A percentile compares a stretch with the other conserved stretches of the same genome.
Conservation (phyloP, 2,329 filamentous ascomycete genomes). For the Zalaria sp. region DNA sequence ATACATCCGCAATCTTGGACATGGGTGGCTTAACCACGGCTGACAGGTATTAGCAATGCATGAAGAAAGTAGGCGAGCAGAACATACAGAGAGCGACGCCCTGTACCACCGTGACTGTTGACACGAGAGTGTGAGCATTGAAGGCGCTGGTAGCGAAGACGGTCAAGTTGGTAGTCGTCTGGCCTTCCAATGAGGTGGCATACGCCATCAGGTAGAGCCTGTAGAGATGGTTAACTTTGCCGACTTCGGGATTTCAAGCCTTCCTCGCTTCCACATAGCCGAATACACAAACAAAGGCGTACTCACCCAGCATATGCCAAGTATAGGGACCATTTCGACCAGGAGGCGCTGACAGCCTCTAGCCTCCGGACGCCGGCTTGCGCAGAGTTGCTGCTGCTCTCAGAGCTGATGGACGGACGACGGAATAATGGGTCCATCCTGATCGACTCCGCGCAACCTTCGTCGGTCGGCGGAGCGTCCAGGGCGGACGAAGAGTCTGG, state of each 20-base stretch:
- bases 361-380: slow-evolving; percentile 35
- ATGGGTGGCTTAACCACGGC: slow-evolving; percentile 47
- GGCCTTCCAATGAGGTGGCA: slow-evolving; percentile 51
- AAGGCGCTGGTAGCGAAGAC: slow-evolving; percentile 55
- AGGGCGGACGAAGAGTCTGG: too few species aligned
- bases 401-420: background rate
- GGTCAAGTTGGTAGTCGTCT: slow-evolving; percentile 46
- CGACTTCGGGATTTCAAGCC: background rate
- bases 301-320: slow-evolving; percentile 30
- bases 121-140: slow-evolving; percentile 48
- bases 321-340: slow-evolving; percentile 32
- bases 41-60: slow-evolving; percentile 7
- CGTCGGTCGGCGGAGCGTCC: too few species aligned
- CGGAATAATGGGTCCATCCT: too few species aligned
- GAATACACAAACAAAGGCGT: background rate
- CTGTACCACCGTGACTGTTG: slow-evolving; percentile 50
- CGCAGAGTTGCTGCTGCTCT: slow-evolving; percentile 11
- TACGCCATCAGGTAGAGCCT: slow-evolving; percentile 44
- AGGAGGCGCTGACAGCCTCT: slow-evolving; percentile 34
- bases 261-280: background rate
- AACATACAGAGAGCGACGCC: slow-evolving; percentile 45
- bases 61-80: background rate
- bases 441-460: too few species aligned
- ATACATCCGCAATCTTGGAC: slow-evolving; percentile 48
- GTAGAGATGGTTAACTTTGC: background rate